Evolutionary conservation across 2,329 filamentous ascomycete genomes (phyloP), one percentile per base, ranked within the genome.

Genomic region (Colletotrichum sp.): DNA sequence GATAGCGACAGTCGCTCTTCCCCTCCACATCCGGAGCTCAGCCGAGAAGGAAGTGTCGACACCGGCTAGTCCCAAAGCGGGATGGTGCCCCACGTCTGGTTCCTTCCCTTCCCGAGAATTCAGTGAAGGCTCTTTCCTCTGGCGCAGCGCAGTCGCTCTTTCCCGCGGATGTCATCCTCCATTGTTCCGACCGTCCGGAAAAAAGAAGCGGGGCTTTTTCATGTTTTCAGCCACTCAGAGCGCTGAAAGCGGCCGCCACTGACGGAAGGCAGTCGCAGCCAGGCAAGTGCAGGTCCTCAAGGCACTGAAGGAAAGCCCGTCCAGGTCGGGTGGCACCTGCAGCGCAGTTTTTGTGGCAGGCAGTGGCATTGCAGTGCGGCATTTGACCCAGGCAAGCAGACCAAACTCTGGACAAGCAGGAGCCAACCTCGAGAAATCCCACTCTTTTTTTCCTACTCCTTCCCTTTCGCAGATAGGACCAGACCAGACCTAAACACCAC

Each of bases 71-170:
- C 62, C 36, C 1, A 21, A 67, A 44, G 18, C 0, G 21, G 72
- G 3, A 55, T 28, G 3, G 39, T 18, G 72, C 55, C 49, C 69
- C 62, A 63, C 63, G 69, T 21, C 62, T 75, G 52, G 52, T 75
- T 75, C 72, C 72, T 75, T 75, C n/a, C 72, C 69, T 75, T 75
- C 69, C 72, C 72, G 72, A 74, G 71, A 52, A 44, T 24, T 60
- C 44, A 24, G 60, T 60, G 68, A 66, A 66, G 60, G 71, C 57
- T 63, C 67, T 69, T 34, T 24, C n/a, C 9, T 60, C 28, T 62
- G 60, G 55, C 36, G 67, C 66, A 49, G 32, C 66, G 62, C 72
- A 75, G 52, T 26, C 26, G 60, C 62, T 72, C 72, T 72, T 75
- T 72, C 69, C 69, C 72, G 72, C 72, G 72, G 72, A 16, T 72